Evolutionary conservation across 2,329 filamentous ascomycete genomes (phyloP), one percentile per base, ranked within the genome.

Genomic region (Pseudopyrenochaeta lycopersici): DNA sequence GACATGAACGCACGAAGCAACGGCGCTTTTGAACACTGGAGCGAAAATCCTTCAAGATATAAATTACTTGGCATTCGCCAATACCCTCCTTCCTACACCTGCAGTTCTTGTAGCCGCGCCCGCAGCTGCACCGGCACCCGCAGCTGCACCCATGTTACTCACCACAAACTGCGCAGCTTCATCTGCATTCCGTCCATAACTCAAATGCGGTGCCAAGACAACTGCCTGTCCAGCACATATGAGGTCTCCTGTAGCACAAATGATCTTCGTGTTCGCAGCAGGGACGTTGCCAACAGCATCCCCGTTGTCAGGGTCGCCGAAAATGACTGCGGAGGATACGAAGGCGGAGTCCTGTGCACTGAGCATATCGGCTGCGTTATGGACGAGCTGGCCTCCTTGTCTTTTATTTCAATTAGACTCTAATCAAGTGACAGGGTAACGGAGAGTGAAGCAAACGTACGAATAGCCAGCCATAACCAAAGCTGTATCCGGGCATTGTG

Each of bases 381-480:
- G 81, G 1, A 81, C 78, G 14, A 77, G 67, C 52, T 77, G 74
- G 2, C 74, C 76, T 18, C 76, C 76, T 66, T 78, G 76, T 44
- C 71, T 71, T 20, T 41, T 14, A 1, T 32, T 27, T 9, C 23
- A 9, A 9, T 27, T 27, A 27, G 23, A 27, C 9, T 5, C 23
- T 9, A 27, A 27, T 27, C 9, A 9, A 27, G 23, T 5, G 23
- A 9, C 4, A 27, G 23, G 4, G 4, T 9, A 9, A 4, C 4
- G 9, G 23, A 27, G 4, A 20, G 36, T 30, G 35, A 18, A 18
- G 71, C 18, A 65, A 41, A 72, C 76, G 52, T 78, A 80, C 60
- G 78, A 81, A 64, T 82, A 83, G 2, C 81, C 81, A 6, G 78
- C 74, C 60, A 82, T 72, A 33, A 82, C 77, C 18, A 83, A 70